Evolutionary conservation across 1,284 basidiomycete species (phyloP), one percentile per base, ranked within the genome.

Genomic region (Microbotryum intermedium): DNA sequence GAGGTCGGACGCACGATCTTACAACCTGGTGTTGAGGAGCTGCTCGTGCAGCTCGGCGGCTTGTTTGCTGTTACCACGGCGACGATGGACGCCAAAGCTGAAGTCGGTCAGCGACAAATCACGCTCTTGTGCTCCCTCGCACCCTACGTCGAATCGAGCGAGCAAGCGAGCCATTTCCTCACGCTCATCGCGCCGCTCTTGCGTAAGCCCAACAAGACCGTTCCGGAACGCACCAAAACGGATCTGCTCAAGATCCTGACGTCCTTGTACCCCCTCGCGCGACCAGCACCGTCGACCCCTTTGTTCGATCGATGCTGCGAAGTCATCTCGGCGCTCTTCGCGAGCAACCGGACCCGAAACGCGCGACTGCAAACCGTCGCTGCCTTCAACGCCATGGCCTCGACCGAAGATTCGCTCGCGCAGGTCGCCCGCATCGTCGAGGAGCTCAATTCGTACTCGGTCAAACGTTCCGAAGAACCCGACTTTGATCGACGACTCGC

Each of bases 401-500:
- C 72, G 0, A 73, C 84, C 11, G 79, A 87, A 59, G 62, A 75
- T 0, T 73, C 77, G 2, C 76, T 90, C 30, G 70, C 75, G 23
- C 68, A 72, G 2, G 72, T 87, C 1, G 79, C 84, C 0, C 74
- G 78, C 10, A 73, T 92, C 4, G 72, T 90, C 46, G 79, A 80
- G 13, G 82, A 83, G 1, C 80, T 98, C 62, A 98, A 98, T 71
- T 84, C 93, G 0, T 97, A 85, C 74, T 93, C 90, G 1, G 76
- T 74, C 1, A 86, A 83, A 68, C 82, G 90, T 18, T 75, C 94
- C 44, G 91, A 95, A 56, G 92, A 98, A 73, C 88, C 91, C 2
- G 90, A 98, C 74, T 97, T 97, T 70, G 90, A 97, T 65, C 81
- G 82, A 50, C 86, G 94, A 3, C 78, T 98, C 18, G 74, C 76